phyloP scores from a whole-genome alignment of 2,329 filamentous ascomycete species.

The Colletotrichum tofieldiae region DNA sequence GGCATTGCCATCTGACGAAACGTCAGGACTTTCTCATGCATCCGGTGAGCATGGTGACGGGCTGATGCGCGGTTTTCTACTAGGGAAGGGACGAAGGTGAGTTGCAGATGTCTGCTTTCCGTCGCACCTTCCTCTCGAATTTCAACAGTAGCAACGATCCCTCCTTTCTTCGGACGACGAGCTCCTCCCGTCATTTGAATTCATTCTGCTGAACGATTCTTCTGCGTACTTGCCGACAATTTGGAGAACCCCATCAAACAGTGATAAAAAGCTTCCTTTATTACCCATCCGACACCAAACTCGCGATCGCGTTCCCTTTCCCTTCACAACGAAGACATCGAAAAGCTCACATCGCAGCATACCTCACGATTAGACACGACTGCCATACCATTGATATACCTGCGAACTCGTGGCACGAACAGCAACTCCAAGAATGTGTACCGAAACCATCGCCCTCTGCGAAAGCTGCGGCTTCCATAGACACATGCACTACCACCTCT shows the following conservation, averaged over 20 bases:
- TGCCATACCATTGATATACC: neutral
- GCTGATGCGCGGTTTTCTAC: neutral
- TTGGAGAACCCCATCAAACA: no score
- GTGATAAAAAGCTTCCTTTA: neutral
- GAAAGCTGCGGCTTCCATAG: constrained; percentile 41
- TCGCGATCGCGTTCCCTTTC: neutral
- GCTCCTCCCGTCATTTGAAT: neutral
- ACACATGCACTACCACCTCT: constrained; percentile 42
- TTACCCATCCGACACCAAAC: neutral
- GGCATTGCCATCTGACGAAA: constrained; percentile 5
- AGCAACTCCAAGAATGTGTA: constrained; percentile 36
- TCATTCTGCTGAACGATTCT: neutral
- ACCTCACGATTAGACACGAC: neutral
- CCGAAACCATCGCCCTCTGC: constrained; percentile 41
- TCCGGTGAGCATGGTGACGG: neutral
- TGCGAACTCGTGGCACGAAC: neutral
- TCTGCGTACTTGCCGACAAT: neutral
- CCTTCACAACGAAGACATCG: neutral
- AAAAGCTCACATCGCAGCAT: neutral
- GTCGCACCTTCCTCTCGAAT: neutral
- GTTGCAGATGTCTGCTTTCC: neutral
- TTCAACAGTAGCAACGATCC: no score
- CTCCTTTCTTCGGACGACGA: neutral
- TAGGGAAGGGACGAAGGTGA: constrained; percentile 4
- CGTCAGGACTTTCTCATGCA: neutral